phyloP scores from a whole-genome alignment of 1,139 yeast species.

The Kluyveromyces marxianus region DNA sequence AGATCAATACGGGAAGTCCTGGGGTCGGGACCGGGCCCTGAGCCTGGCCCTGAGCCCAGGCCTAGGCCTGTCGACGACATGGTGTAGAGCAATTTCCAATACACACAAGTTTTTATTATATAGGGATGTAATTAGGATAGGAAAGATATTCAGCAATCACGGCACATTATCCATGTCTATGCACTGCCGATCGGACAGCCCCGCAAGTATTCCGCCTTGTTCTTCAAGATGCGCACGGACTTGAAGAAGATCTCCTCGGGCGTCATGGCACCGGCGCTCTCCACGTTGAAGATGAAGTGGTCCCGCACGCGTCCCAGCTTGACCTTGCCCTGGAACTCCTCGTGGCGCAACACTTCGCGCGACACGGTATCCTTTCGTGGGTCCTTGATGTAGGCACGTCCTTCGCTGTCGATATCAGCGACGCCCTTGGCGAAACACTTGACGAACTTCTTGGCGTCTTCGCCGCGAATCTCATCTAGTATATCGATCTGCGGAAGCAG shows the following conservation, averaged over 20 bases:
- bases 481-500: slow-evolving; percentile 87
- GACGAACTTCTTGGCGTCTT: slow-evolving; percentile 69
- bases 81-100: too few species aligned
- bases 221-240: slow-evolving; percentile 74
- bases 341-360: slow-evolving; percentile 90
- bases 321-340: slow-evolving; percentile 82
- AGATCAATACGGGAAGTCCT: too few species aligned
- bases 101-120: too few species aligned
- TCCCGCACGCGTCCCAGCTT: slow-evolving; percentile 86
- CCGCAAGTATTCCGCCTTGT: slow-evolving; percentile 77
- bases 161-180: slow-evolving; percentile 16
- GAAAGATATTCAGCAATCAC: too few species aligned
- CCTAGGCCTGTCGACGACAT: background rate
- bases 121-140: background rate
- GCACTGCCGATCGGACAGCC: slow-evolving; percentile 72
- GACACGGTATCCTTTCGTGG: slow-evolving; percentile 94
- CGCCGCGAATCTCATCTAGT: slow-evolving; percentile 64
- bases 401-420: slow-evolving; percentile 60
- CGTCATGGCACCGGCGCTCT: slow-evolving; percentile 92
- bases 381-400: slow-evolving; percentile 74
- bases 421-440: slow-evolving; percentile 93
- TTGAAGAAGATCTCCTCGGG: slow-evolving; percentile 94
- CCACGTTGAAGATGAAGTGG: slow-evolving; percentile 89
- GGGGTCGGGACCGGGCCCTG: too few species aligned
- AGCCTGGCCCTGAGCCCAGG: too few species aligned